phyloP scores from a whole-genome alignment of 73 alveolate genomes.

The Blepharisma stoltei region DNA sequence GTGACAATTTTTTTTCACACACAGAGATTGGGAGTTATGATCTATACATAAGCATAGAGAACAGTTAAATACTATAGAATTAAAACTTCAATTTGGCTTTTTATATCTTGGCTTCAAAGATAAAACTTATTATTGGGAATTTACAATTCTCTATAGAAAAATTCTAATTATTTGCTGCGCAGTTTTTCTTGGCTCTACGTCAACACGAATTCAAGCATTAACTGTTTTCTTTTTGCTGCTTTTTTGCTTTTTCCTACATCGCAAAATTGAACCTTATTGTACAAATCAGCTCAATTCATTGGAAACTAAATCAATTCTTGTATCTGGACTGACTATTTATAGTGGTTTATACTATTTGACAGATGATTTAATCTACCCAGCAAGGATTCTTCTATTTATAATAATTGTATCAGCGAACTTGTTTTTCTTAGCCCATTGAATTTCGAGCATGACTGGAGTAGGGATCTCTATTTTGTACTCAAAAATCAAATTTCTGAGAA shows the following conservation, averaged over 20 bases:
- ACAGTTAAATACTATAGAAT: background rate
- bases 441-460: background rate
- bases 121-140: conserved; percentile 42
- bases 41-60: background rate
- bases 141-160: conserved; percentile 46
- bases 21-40: no score
- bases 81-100: conserved; percentile 39
- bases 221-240: conserved; percentile 31
- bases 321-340: conserved; percentile 36
- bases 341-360: conserved; percentile 45
- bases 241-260: background rate
- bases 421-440: conserved; percentile 40
- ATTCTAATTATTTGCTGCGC: conserved; percentile 33
- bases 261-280: conserved; percentile 34
- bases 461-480: no score
- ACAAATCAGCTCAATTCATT: conserved; percentile 29
- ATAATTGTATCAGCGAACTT: conserved; percentile 25
- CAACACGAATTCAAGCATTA: conserved; percentile 33
- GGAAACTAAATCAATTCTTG: conserved; percentile 33
- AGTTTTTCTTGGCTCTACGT: conserved; percentile 11
- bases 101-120: conserved; percentile 39
- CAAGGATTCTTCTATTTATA: conserved; percentile 26
- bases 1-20: no score
- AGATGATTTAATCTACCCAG: conserved; percentile 32
- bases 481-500: no score